Evolutionary conservation across 2,329 filamentous ascomycete species (phyloP).

Genomic region (Corinectria fuckeliana): DNA sequence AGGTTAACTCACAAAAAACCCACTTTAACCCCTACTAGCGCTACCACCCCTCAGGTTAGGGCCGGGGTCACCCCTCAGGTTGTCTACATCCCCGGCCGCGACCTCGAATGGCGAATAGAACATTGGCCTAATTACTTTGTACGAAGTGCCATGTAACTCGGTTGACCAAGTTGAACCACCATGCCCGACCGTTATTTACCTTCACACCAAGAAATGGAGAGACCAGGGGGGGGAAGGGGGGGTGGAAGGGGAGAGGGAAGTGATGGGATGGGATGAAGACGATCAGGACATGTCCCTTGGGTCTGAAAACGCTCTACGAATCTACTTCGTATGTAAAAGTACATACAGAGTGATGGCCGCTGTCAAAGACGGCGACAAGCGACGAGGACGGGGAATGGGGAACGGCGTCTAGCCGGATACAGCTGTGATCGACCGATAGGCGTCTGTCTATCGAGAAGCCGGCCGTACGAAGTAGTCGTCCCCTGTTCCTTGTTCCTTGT

Average conservation of each 20-base stretch:
- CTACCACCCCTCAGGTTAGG: too few species aligned
- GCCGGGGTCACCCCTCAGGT: too few species aligned
- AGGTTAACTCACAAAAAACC: too few species aligned
- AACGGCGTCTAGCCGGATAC: background rate
- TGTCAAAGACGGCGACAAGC: background rate
- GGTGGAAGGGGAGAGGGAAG: too few species aligned
- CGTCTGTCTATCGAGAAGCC: slow-evolving; percentile 7
- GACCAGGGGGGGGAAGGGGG: background rate
- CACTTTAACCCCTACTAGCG: too few species aligned
- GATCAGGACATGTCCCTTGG: slow-evolving; percentile 21
- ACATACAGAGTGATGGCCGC: slow-evolving; percentile 1
- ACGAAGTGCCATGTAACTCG: too few species aligned
- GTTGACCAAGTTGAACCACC: background rate
- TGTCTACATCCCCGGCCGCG: too few species aligned
- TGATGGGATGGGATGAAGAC: background rate
- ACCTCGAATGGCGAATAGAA: too few species aligned
- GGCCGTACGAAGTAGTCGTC: too few species aligned
- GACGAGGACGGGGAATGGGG: background rate
- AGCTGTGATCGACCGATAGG: slow-evolving; percentile 13
- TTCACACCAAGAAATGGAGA: background rate
- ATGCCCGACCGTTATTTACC: slow-evolving; percentile 11
- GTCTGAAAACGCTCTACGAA: background rate
- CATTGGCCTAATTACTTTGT: too few species aligned
- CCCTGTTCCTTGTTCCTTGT: slow-evolving; percentile 13
- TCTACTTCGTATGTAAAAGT: too few species aligned